These are phyloP conservation scores for Volvox reticuliferus DNA, from an alignment of 139 green algal species.

Conservation along the genomic window DNA sequence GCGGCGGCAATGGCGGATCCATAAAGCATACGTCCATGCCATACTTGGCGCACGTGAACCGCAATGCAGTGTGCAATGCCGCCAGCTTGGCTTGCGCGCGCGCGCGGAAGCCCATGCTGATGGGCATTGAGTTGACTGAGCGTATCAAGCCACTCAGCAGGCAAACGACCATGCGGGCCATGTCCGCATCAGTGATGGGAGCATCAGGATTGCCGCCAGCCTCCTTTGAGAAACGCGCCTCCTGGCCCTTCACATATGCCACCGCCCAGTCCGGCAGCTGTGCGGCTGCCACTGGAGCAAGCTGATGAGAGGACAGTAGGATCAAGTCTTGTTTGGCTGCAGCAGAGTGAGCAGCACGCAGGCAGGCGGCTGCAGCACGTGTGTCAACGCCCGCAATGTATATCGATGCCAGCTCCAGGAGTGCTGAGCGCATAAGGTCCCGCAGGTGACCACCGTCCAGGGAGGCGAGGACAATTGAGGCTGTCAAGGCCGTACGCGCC, in stretches of 20 bases:
- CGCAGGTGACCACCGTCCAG: conserved; percentile 52
- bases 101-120: background rate
- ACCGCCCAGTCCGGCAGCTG: conserved; percentile 59
- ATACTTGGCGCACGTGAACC: conserved; percentile 57
- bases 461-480: conserved; percentile 25
- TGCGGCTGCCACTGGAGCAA: conserved; percentile 43
- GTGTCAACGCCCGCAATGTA: conserved; percentile 24
- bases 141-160: conserved; percentile 34
- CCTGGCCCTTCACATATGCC: conserved; percentile 54
- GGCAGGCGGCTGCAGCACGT: conserved; percentile 28
- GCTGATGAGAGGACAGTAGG: conserved; percentile 51
- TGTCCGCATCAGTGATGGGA: conserved; percentile 33
- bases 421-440: conserved; percentile 37
- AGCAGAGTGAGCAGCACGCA: conserved; percentile 44
- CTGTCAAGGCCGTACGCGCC: conserved; percentile 4
- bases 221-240: conserved; percentile 33
- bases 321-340: conserved; percentile 48
- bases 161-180: conserved; percentile 54
- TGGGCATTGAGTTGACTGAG: background rate
- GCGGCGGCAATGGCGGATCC: conserved; percentile 51
- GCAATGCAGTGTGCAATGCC: conserved; percentile 37
- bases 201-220: background rate
- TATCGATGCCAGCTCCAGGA: conserved; percentile 59
- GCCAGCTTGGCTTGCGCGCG: conserved; percentile 45
- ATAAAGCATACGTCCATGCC: conserved; percentile 51